These are phyloP conservation scores for Nepenthes alata DNA, from an alignment of 179 eudicot genomes.

Conservation along the genomic window DNA sequence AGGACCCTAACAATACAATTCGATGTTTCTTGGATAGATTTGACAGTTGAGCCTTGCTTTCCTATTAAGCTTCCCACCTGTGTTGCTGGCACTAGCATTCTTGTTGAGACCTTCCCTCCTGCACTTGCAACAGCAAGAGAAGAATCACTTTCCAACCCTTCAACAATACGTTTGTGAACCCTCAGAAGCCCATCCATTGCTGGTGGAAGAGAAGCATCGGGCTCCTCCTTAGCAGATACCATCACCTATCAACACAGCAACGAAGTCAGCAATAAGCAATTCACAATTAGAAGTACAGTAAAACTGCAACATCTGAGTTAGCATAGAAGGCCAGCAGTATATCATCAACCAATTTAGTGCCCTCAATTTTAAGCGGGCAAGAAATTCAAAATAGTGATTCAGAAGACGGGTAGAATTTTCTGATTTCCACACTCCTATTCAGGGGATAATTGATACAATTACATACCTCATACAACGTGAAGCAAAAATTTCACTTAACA, in stretches of 20 bases:
- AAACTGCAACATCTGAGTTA: background rate
- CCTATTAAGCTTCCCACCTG: constrained; percentile 90
- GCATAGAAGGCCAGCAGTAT: background rate
- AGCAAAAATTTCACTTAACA: too few species aligned
- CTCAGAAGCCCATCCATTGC: constrained; percentile 76
- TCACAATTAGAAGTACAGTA: constrained; percentile 1
- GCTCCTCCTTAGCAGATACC: constrained; percentile 91
- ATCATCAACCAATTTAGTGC: too few species aligned
- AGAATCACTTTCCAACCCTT: constrained; percentile 46
- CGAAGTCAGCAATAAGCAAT: background rate
- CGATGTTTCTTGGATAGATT: constrained; percentile 69
- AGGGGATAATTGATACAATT: too few species aligned
- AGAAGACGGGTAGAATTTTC: too few species aligned
- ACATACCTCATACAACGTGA: too few species aligned
- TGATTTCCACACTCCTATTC: too few species aligned
- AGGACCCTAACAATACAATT: constrained; percentile 64
- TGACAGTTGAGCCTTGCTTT: constrained; percentile 76
- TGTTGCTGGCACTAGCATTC: constrained; percentile 67
- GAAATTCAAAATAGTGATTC: too few species aligned
- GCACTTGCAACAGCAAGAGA: constrained; percentile 32
- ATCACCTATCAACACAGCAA: constrained; percentile 40
- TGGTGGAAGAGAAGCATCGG: constrained; percentile 54
- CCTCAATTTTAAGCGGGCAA: too few species aligned
- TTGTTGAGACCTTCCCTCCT: constrained; percentile 48
- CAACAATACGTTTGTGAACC: constrained; percentile 66